phyloP scores from a whole-genome alignment of 108 stramenopile genomes.

The Ochromonas danica region DNA sequence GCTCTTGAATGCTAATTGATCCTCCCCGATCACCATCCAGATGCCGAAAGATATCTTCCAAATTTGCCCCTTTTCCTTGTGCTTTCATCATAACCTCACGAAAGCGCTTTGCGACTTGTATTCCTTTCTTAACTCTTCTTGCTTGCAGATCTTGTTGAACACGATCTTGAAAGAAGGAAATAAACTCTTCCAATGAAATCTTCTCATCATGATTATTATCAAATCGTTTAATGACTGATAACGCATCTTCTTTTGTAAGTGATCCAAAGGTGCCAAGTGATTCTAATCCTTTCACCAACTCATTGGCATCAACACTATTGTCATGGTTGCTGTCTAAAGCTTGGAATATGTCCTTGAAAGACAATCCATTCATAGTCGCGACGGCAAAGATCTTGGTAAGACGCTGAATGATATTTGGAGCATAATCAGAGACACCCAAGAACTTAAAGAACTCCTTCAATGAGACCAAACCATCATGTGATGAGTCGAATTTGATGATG shows the following conservation, averaged over 20 bases:
- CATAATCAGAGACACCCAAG: constrained; percentile 31
- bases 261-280: constrained; percentile 48
- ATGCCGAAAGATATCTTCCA: constrained; percentile 43
- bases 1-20: constrained; percentile 32
- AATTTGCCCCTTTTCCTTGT: constrained; percentile 41
- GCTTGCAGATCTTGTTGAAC: background rate
- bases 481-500: constrained; percentile 44
- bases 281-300: constrained; percentile 43
- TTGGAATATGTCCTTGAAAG: constrained; percentile 50
- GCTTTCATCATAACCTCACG: constrained; percentile 36
- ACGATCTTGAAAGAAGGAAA: constrained; percentile 42
- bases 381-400: constrained; percentile 30
- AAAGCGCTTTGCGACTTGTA: background rate
- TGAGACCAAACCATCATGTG: constrained; percentile 51
- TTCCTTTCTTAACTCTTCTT: background rate
- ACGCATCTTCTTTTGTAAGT: constrained; percentile 3
- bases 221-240: constrained; percentile 36
- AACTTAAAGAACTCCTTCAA: constrained; percentile 54
- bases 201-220: constrained; percentile 47
- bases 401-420: constrained; percentile 28
- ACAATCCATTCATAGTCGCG: constrained; percentile 37
- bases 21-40: constrained; percentile 42
- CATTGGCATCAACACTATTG: constrained; percentile 44
- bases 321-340: constrained; percentile 53
- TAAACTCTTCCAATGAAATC: constrained; percentile 49